Conservation (phyloP, 305 asterid genomes). For the Solanum aculeatissimum region DNA sequence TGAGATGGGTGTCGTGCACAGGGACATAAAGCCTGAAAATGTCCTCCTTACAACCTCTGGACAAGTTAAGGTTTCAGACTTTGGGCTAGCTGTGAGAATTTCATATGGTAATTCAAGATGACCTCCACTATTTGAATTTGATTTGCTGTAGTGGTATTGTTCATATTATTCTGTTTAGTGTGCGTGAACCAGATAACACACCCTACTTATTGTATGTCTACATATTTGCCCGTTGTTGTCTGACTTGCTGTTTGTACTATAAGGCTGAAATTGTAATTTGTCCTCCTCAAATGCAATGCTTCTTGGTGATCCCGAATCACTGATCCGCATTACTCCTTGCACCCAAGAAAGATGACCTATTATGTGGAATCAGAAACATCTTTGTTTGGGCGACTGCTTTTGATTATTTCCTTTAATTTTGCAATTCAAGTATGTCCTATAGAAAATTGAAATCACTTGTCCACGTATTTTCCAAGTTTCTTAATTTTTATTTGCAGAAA, state of each 20-base stretch:
- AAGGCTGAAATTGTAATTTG: background rate
- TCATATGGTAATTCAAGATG: conserved; percentile 48
- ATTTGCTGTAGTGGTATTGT: background rate
- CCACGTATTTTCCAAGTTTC: background rate
- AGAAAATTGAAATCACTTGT: background rate
- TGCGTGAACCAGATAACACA: background rate
- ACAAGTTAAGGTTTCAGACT: conserved; percentile 74
- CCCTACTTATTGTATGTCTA: background rate
- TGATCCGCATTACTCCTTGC: background rate
- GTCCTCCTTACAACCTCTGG: conserved; percentile 63
- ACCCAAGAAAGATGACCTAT: background rate
- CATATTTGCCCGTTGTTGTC: background rate
- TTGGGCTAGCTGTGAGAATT: conserved; percentile 69
- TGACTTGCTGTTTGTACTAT: background rate
- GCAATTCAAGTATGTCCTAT: background rate
- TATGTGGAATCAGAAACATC: background rate
- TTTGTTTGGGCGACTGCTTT: background rate
- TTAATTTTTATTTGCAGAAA: background rate
- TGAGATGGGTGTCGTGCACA: conserved; percentile 89
- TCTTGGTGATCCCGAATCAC: background rate
- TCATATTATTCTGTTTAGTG: background rate
- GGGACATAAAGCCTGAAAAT: conserved; percentile 86
- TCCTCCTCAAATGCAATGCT: background rate
- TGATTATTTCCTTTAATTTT: background rate
- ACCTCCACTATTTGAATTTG: background rate